Evolutionary conservation across 2,329 filamentous ascomycete species (phyloP).

Genomic region (Calonectria honghensis): DNA sequence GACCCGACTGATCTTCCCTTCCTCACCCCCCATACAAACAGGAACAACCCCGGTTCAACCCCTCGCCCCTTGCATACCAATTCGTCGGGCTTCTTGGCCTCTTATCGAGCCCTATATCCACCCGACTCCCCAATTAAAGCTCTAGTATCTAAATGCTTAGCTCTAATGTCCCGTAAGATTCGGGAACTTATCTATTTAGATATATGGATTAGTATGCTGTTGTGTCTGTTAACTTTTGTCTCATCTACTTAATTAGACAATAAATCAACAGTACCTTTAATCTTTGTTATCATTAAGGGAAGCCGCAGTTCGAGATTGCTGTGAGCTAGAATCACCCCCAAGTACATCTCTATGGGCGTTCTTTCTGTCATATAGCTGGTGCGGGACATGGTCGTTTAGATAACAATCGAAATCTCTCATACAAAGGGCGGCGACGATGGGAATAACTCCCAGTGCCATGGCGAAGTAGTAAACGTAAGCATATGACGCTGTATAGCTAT

Average conservation of each 20-base stretch:
- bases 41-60: slow-evolving; percentile 1
- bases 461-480: slow-evolving; percentile 17
- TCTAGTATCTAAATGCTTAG: slow-evolving; percentile 9
- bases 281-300: slow-evolving; percentile 6
- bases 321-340: slow-evolving; percentile 8
- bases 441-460: slow-evolving; percentile 17
- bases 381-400: slow-evolving; percentile 14
- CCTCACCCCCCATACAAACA: slow-evolving; percentile 3
- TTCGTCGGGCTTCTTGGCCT: slow-evolving; percentile 7
- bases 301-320: neutral
- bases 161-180: slow-evolving; percentile 10
- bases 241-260: slow-evolving; percentile 6
- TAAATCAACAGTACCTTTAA: slow-evolving; percentile 11
- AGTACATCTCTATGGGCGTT: slow-evolving; percentile 11
- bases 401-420: slow-evolving; percentile 12
- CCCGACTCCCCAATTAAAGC: slow-evolving; percentile 1
- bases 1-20: slow-evolving; percentile 8
- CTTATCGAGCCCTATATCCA: neutral
- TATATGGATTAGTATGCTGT: slow-evolving; percentile 5
- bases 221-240: slow-evolving; percentile 14
- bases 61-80: slow-evolving; percentile 1
- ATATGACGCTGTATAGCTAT: slow-evolving; percentile 18
- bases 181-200: neutral
- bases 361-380: slow-evolving; percentile 14
- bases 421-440: slow-evolving; percentile 3